Evolutionary conservation across 495 filamentous ascomycete genomes (phyloP), one percentile per base, ranked within the genome.

Genomic region (Jackrogersella minutella): DNA sequence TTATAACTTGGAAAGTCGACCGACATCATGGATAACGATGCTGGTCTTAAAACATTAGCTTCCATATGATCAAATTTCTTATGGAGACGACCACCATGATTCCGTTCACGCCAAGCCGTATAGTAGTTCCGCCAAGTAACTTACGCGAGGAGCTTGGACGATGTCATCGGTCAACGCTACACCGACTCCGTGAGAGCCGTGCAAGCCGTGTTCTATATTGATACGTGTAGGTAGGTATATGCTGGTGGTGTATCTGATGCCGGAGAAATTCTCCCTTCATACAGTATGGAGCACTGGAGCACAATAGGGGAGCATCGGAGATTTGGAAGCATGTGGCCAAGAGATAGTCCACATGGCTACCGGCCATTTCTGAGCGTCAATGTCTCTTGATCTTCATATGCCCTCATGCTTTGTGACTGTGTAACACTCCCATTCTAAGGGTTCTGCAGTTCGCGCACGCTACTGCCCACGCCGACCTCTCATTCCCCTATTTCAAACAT

Each of bases 321-420:
- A 59, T 58, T 40, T 50, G 50, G 55, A 41, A 60, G 50, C 30
- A 54, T 44, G 13, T 64, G 26, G 60, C 55, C 56, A 64, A 64
- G 60, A 61, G 41, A 46, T 55, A 46, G 41, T 33, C 43, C 66
- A 61, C 66, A 69, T 57, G 60, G 56, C 16, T 28, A 24, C 19
- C 34, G 46, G 33, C 60, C 43, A 64, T 56, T 26, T 59, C 56
- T 53, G 43, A 22, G 37, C 39, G 49, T 26, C 56, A 64, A 64
- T 64, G 55, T 43, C 31, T 26, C 53, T 47, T 31, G 19, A 52
- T 44, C 31, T 28, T 44, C 50, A 60, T 53, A 56, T 56, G n/a
- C n/a, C 22, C 21, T 46, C 56, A 59, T 56, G 33, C 34, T 39
- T 21, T 52, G 62, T 52, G 37, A 51, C 37, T 21, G 46, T 58